Conservation (phyloP, 2,329 filamentous ascomycete genomes). For the Elsinoe perseae region DNA sequence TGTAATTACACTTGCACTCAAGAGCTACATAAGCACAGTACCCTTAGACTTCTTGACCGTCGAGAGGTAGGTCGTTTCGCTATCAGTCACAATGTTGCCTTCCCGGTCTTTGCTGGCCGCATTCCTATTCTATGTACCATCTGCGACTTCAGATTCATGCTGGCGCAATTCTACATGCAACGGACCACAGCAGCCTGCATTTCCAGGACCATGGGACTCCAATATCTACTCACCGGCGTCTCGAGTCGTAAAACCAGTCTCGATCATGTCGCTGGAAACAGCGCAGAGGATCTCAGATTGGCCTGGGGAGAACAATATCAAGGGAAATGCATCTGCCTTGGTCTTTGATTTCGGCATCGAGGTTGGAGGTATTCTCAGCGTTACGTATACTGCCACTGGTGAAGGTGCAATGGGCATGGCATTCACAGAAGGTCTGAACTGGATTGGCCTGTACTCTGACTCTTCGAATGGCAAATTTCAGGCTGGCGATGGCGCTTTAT, state of each 20-base stretch:
- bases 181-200: constrained; percentile 43
- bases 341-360: constrained; percentile 54
- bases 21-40: not conserved
- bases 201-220: constrained; percentile 51
- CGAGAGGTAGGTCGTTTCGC: not conserved
- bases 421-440: constrained; percentile 38
- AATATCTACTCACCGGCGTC: constrained; percentile 51
- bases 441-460: constrained; percentile 38
- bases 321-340: constrained; percentile 45
- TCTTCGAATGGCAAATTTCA: constrained; percentile 36
- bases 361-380: constrained; percentile 48
- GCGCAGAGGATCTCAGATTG: constrained; percentile 29
- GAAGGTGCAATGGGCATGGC: constrained; percentile 33
- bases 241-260: constrained; percentile 43
- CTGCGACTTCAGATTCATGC: constrained; percentile 31
- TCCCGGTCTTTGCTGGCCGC: not conserved
- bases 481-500: constrained; percentile 38
- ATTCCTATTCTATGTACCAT: constrained; percentile 1
- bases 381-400: constrained; percentile 43
- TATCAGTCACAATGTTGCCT: not conserved
- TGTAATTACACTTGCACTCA: not conserved
- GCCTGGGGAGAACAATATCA: constrained; percentile 27
- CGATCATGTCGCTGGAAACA: constrained; percentile 34
- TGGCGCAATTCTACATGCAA: constrained; percentile 51
- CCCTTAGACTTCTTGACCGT: not conserved